These are phyloP conservation scores for Arabis hirsuta DNA, from an alignment of 345 rosid genomes.

Conservation along the genomic window DNA sequence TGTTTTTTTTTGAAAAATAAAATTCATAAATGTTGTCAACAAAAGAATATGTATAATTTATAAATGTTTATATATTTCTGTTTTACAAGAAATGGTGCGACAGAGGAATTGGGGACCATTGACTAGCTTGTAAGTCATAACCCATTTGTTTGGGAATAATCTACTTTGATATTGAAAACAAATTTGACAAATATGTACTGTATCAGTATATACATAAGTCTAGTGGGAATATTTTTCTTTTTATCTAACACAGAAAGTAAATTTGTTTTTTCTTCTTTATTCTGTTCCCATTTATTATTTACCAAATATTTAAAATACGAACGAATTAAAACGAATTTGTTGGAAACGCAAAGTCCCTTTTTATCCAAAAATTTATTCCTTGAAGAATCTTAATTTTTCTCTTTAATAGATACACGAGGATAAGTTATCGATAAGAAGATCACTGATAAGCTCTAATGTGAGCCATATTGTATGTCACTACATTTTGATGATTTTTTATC, in stretches of 20 bases:
- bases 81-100: constrained; percentile 11
- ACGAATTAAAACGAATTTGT: not conserved
- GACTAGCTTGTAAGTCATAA: constrained; percentile 18
- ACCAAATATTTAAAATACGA: not conserved
- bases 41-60: not conserved
- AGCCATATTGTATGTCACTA: not conserved
- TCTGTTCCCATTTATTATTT: constrained; percentile 6
- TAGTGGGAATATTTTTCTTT: constrained; percentile 24
- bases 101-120: constrained; percentile 24
- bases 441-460: not conserved
- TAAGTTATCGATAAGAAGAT: not conserved
- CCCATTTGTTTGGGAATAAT: constrained; percentile 20
- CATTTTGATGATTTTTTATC: not conserved
- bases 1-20: no score
- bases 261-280: constrained; percentile 30
- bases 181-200: constrained; percentile 15
- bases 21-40: no score
- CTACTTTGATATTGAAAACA: constrained; percentile 22
- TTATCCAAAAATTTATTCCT: constrained; percentile 6
- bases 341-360: constrained; percentile 16
- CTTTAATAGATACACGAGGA: not conserved
- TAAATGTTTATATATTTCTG: not conserved
- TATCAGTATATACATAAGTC: constrained; percentile 1
- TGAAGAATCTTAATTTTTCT: not conserved
- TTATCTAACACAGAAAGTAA: constrained; percentile 26